A percentile compares a stretch with the other conserved stretches of the same genome.
Conservation (phyloP, 192 early-diverging fungal species). For the Jimgerdemannia lactiflua region DNA sequence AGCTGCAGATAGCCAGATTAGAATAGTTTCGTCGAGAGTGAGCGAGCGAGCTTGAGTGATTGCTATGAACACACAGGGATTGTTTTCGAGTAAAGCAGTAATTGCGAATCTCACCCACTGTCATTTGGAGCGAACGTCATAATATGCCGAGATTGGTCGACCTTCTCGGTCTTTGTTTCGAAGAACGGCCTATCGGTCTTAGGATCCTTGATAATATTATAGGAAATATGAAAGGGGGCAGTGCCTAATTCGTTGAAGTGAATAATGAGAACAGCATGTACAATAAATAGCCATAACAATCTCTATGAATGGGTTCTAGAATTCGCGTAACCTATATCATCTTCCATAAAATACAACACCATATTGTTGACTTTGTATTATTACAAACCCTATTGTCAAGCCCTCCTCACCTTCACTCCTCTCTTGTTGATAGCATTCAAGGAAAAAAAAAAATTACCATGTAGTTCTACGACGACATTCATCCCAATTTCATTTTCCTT, state of each 20-base stretch:
- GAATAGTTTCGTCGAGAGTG: not conserved
- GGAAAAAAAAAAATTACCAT: not conserved
- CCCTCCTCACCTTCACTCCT: too few relatives aligned
- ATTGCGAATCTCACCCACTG: slow-evolving; percentile 12
- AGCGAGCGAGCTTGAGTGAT: not conserved
- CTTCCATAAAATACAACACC: too few relatives aligned
- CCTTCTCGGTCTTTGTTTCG: slow-evolving; percentile 4
- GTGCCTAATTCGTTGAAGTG: slow-evolving; percentile 9
- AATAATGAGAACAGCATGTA: not conserved
- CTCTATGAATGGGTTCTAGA: too few relatives aligned
- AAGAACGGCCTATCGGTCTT: slow-evolving; percentile 8
- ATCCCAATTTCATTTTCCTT: slow-evolving; percentile 33
- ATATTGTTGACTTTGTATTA: too few relatives aligned
- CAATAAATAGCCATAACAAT: too few relatives aligned
- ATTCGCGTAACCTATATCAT: too few relatives aligned
- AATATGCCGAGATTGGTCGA: slow-evolving; percentile 26
- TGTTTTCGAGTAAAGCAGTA: too few relatives aligned
- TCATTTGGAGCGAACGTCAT: slow-evolving; percentile 23
- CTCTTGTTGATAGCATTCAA: too few relatives aligned
- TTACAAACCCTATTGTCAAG: too few relatives aligned
- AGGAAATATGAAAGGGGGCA: slow-evolving; percentile 23
- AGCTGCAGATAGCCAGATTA: not conserved
- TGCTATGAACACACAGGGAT: too few relatives aligned
- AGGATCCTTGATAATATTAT: slow-evolving; percentile 18
- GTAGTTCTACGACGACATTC: slow-evolving; percentile 24